Conservation (phyloP, 495 filamentous ascomycete species). For the Echria macrotheca region DNA sequence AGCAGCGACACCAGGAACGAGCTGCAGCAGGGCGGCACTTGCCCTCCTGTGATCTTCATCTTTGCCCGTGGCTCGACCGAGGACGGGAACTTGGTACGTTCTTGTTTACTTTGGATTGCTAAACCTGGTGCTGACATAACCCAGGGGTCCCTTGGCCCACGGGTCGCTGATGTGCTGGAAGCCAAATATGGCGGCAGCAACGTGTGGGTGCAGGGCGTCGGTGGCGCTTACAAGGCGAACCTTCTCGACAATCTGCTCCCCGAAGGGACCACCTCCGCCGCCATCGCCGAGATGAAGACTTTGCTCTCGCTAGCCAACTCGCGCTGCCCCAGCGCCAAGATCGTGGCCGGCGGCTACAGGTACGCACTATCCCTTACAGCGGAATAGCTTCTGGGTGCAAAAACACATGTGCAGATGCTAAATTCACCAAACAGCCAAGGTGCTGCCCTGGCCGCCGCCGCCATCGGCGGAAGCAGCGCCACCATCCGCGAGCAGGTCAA, state of each 20-base stretch:
- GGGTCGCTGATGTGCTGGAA: conserved; percentile 26
- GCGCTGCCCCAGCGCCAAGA: conserved; percentile 31
- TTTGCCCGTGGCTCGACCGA: conserved; percentile 39
- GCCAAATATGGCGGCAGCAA: conserved; percentile 17
- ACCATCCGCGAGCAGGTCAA: conserved; percentile 44
- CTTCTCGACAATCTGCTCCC: conserved; percentile 31
- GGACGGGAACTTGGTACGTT: conserved; percentile 46
- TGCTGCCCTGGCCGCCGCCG: conserved; percentile 48
- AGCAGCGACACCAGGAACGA: conserved; percentile 7
- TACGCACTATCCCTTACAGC: background rate
- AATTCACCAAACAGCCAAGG: conserved; percentile 52
- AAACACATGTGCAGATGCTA: too few relatives aligned
- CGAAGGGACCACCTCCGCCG: conserved; percentile 29
- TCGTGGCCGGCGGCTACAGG: conserved; percentile 38
- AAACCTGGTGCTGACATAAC: too few relatives aligned
- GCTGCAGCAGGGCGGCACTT: conserved; percentile 20
- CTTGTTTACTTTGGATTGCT: too few relatives aligned
- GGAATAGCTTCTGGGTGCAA: too few relatives aligned
- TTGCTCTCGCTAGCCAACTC: conserved; percentile 29
- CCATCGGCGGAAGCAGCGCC: conserved; percentile 37
- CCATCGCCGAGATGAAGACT: conserved; percentile 30
- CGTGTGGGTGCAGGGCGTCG: conserved; percentile 36
- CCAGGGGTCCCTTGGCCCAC: conserved; percentile 24
- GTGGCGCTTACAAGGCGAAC: conserved; percentile 28
- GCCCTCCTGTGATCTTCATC: conserved; percentile 46